phyloP scores from a whole-genome alignment of 2,329 filamentous ascomycete genomes.

The Fusarium humuli region DNA sequence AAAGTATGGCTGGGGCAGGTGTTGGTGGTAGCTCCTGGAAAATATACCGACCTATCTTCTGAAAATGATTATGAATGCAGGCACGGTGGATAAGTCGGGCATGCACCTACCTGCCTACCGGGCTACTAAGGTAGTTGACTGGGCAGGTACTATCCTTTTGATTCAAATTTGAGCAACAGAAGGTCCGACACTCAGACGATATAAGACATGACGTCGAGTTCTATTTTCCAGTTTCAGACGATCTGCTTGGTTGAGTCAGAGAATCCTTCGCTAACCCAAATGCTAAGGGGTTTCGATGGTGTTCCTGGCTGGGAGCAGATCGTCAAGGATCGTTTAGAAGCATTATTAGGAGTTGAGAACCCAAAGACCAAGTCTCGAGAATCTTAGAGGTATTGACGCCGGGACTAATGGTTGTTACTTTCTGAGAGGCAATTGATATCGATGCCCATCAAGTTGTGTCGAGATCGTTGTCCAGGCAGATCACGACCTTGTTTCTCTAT shows the following conservation, averaged over 20 bases:
- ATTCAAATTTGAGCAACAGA: background rate
- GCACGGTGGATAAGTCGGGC: no score
- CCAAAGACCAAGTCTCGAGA: background rate
- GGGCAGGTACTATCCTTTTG: background rate
- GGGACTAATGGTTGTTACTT: background rate
- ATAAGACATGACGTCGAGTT: background rate
- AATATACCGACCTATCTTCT: background rate
- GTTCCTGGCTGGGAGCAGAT: background rate
- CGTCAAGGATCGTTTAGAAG: background rate
- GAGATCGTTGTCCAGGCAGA: background rate
- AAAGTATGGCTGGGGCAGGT: background rate
- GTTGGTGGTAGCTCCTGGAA: background rate
- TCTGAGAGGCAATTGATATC: background rate
- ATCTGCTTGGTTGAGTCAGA: background rate
- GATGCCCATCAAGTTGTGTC: background rate
- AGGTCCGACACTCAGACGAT: background rate
- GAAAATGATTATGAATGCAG: background rate
- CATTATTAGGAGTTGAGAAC: background rate
- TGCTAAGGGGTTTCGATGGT: background rate
- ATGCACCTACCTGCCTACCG: background rate
- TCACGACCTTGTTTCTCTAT: background rate
- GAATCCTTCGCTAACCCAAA: background rate
- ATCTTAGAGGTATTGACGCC: background rate
- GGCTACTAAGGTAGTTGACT: background rate
- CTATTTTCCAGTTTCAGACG: background rate